Evolutionary conservation across 148 eudicot genomes (phyloP).

Genomic region (Fagopyrum homotropicum): DNA sequence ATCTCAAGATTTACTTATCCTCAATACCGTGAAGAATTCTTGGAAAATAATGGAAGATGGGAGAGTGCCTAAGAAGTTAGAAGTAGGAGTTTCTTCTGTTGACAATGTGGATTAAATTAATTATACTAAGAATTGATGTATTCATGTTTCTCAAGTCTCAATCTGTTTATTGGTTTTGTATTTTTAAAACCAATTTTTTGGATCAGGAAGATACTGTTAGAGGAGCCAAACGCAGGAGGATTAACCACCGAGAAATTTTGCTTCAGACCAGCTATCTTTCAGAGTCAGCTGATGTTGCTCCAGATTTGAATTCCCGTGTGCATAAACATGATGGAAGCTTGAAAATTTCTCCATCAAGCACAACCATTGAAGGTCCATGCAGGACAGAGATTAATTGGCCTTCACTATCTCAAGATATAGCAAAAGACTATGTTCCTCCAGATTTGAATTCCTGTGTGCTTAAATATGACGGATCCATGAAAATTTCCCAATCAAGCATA

Average conservation of each 20-base stretch:
- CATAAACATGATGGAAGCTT: constrained; percentile 30
- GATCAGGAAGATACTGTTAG: constrained; percentile 30
- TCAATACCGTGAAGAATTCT: neutral
- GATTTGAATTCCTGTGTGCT: constrained; percentile 59
- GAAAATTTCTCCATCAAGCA: constrained; percentile 42
- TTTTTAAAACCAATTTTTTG: constrained; percentile 6
- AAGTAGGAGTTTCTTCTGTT: neutral
- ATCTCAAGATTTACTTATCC: neutral
- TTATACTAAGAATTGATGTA: neutral
- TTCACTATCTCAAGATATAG: constrained; percentile 32
- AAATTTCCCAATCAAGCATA: constrained; percentile 45
- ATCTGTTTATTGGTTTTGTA: neutral
- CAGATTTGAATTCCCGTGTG: constrained; percentile 60
- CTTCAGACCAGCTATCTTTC: constrained; percentile 70
- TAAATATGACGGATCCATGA: constrained; percentile 26
- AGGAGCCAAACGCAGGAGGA: constrained; percentile 15
- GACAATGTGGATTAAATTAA: neutral
- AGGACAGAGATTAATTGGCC: constrained; percentile 22
- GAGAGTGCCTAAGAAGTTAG: neutral
- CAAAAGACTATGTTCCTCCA: constrained; percentile 48
- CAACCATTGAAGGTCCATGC: constrained; percentile 26
- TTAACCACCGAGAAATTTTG: constrained; percentile 26
- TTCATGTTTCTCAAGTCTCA: neutral
- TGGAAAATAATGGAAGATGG: neutral
- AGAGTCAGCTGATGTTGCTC: constrained; percentile 65